Conservation (phyloP, 805 yeast species). For the Torulaspora microellipsoides region DNA sequence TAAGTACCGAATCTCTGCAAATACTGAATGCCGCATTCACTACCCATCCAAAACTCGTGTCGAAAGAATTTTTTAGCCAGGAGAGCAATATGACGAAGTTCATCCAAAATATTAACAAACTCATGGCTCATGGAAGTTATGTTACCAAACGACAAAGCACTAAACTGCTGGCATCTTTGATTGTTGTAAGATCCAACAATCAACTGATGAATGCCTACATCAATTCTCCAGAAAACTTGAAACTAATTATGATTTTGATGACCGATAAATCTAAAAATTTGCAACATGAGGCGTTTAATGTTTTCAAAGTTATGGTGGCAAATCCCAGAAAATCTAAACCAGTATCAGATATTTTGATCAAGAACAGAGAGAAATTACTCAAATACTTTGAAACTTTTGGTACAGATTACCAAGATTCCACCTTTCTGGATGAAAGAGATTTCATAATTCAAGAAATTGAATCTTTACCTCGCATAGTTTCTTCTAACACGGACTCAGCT, state of each 20-base stretch:
- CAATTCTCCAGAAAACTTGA: conserved; percentile 75
- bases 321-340: conserved; percentile 85
- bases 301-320: conserved; percentile 93
- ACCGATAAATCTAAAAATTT: conserved; percentile 87
- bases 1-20: conserved; percentile 83
- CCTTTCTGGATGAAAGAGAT: conserved; percentile 71
- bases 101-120: conserved; percentile 55
- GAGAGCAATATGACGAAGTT: conserved; percentile 51
- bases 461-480: conserved; percentile 56
- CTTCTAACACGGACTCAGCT: conserved; percentile 21
- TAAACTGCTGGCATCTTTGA: conserved; percentile 65
- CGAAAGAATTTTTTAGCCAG: conserved; percentile 56
- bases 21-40: conserved; percentile 69
- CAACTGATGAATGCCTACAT: conserved; percentile 71
- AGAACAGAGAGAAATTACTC: conserved; percentile 75
- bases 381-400: conserved; percentile 63
- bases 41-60: conserved; percentile 59
- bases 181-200: conserved; percentile 67
- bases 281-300: conserved; percentile 86
- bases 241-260: conserved; percentile 77
- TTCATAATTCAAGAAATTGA: conserved; percentile 74
- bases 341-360: conserved; percentile 72
- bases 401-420: conserved; percentile 52
- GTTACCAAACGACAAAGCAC: conserved; percentile 91
- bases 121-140: conserved; percentile 75